phyloP scores from a whole-genome alignment of 345 rosid genomes.

The Heritiera littoralis region DNA sequence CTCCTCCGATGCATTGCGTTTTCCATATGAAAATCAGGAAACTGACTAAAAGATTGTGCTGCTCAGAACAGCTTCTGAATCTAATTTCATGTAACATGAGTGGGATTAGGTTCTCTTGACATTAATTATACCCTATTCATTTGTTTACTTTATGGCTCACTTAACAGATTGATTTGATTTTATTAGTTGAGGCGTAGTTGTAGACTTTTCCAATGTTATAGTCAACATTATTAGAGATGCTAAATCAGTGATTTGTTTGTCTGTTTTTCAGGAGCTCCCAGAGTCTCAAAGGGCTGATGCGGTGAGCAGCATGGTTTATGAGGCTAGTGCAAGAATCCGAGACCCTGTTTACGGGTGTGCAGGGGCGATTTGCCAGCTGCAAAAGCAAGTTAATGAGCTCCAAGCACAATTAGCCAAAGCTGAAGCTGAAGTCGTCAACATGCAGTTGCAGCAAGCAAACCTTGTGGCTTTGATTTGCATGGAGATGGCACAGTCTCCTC shows the following conservation, averaged over 20 bases:
- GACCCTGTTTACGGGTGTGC: conserved; percentile 96
- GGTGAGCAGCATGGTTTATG: conserved; percentile 95
- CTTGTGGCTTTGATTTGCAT: conserved; percentile 55
- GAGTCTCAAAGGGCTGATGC: conserved; percentile 86
- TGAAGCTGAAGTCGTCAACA: conserved; percentile 63
- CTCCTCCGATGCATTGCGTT: background rate
- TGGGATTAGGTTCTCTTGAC: background rate
- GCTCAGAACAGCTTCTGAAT: background rate
- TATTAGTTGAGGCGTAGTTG: background rate
- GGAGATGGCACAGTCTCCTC: conserved; percentile 56
- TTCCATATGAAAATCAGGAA: background rate
- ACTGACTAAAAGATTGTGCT: background rate
- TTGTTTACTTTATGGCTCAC: background rate
- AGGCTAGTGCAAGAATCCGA: conserved; percentile 80
- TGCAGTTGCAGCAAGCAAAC: conserved; percentile 73
- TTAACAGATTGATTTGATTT: conserved; percentile 6
- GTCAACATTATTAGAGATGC: background rate
- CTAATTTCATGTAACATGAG: background rate
- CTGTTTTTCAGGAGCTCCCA: conserved; percentile 61
- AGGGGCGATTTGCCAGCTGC: conserved; percentile 82
- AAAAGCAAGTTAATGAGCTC: conserved; percentile 79
- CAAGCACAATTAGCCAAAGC: conserved; percentile 84
- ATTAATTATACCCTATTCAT: background rate
- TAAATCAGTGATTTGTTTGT: background rate
- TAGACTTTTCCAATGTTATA: background rate